Evolutionary conservation across 257 asterid genomes (phyloP), one percentile per base, ranked within the genome.

Genomic region (Solanum commersonii): DNA sequence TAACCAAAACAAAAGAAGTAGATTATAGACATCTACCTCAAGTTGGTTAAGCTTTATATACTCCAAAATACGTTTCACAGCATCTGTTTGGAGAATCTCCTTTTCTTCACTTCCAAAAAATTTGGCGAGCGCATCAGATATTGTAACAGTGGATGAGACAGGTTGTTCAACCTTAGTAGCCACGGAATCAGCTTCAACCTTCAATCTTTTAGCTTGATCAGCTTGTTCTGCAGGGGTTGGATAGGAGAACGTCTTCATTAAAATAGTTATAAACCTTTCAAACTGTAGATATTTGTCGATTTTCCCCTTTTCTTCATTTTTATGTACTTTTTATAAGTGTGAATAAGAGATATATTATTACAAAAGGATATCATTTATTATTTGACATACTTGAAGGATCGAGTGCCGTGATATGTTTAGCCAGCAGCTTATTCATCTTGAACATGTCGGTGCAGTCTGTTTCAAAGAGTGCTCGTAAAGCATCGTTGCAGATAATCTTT

Each of bases 391-490:
- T 91, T 9, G 91, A 73, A 33, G 96, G 94, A 65, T 94, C 98
- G 42, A 93, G 96, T 7, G 97, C 89, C 15, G 91, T 89, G 52
- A 96, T 96, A 89, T 95, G 99, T 83, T 96, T 94, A 14, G 99
- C 94, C 71, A 95, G 95, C 93, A 96, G 90, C 92, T 96, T 94
- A 90, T 95, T 96, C 98, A 95, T 95, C 98, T 95, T 96, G 95
- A 95, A 95, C 98, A 95, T 95, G 91, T 95, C 97, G 10, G 98
- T 95, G 89, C 94, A 91, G 85, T 95, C 97, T 18, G 94, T 92
- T 89, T 95, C 97, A 81, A 95, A 93, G 77, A 95, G 94, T 90
- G 90, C 49, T n/a, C 96, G 94, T 70, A 95, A 91, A 84, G 94
- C 95, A 87, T 95, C 96, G 67, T 95, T 89, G 74, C 98, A 95